phyloP scores from a whole-genome alignment of 768 basidiomycete genomes.

The Candolleomyces aberdarensis region DNA sequence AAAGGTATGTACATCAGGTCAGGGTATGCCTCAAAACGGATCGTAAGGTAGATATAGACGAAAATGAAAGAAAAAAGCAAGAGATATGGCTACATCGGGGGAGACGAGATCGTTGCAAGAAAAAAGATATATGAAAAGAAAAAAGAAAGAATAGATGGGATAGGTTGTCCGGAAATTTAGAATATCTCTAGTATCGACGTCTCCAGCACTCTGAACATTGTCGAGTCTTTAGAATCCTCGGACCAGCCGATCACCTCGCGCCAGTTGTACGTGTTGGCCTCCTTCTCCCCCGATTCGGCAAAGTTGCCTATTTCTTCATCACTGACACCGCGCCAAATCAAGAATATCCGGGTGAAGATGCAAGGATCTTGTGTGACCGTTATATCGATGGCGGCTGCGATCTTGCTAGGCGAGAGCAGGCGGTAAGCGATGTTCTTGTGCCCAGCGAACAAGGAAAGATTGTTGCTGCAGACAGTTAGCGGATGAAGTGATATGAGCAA shows the following conservation, averaged over 20 bases:
- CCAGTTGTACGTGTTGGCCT: conserved; percentile 81
- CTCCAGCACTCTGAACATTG: conserved; percentile 76
- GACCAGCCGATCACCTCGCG: conserved; percentile 77
- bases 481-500: conserved; percentile 4
- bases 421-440: conserved; percentile 90
- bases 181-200: conserved; percentile 73
- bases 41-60: too few species aligned
- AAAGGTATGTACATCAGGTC: too few species aligned
- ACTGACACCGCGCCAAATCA: conserved; percentile 79
- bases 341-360: conserved; percentile 79
- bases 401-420: conserved; percentile 75
- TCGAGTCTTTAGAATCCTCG: conserved; percentile 72
- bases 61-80: too few species aligned
- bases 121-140: background rate
- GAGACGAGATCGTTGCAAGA: background rate
- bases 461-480: conserved; percentile 49
- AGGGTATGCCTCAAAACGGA: too few species aligned
- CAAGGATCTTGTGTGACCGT: conserved; percentile 79
- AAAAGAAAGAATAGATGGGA: background rate
- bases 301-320: conserved; percentile 79
- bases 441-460: conserved; percentile 65
- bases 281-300: conserved; percentile 80
- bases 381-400: conserved; percentile 85
- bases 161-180: conserved; percentile 18
- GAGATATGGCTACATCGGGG: background rate